A percentile compares a stretch with the other conserved stretches of the same genome.
These are phyloP conservation scores for Cyberlindnera samutprakarnensis DNA, from an alignment of 805 yeast genomes.

Conservation along the genomic window DNA sequence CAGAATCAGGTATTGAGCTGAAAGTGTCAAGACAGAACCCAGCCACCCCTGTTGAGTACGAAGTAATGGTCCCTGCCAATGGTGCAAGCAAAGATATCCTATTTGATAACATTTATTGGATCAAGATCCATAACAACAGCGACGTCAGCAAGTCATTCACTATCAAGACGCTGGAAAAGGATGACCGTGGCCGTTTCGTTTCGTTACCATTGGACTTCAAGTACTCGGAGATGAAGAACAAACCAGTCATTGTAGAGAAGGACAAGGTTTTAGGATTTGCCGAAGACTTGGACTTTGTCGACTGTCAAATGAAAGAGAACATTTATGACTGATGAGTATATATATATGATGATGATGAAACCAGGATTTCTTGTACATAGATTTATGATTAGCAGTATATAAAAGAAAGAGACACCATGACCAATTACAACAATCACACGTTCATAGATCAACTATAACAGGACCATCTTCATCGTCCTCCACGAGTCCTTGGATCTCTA, in stretches of 20 bases:
- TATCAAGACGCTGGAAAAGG: conserved; percentile 9
- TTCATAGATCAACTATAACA: conserved; percentile 14
- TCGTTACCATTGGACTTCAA: conserved; percentile 10
- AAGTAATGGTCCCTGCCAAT: conserved; percentile 7
- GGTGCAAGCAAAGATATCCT: conserved; percentile 26
- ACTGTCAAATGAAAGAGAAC: conserved; percentile 16
- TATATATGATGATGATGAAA: background rate
- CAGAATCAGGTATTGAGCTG: conserved; percentile 2
- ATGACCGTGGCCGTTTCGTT: conserved; percentile 8
- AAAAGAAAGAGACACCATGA: background rate
- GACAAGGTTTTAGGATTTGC: conserved; percentile 12
- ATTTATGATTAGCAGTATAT: background rate
- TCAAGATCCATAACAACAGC: conserved; percentile 15
- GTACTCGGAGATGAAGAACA: conserved; percentile 8
- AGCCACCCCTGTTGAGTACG: conserved; percentile 4
- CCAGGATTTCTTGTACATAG: background rate
- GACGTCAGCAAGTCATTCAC: conserved; percentile 5
- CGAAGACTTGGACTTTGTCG: conserved; percentile 2
- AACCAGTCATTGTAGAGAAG: conserved; percentile 16
- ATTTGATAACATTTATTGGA: conserved; percentile 36
- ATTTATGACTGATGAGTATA: conserved; percentile 12
- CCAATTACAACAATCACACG: background rate
- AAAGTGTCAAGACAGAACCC: conserved; percentile 16
- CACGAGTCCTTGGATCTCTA: conserved; percentile 10
- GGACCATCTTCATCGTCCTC: conserved; percentile 22